Percentiles rank a stretch among this genome's conserved stretches.
These are phyloP conservation scores for Diaporthe citriasiana DNA, from an alignment of 2,329 filamentous ascomycete species.

Conservation along the genomic window DNA sequence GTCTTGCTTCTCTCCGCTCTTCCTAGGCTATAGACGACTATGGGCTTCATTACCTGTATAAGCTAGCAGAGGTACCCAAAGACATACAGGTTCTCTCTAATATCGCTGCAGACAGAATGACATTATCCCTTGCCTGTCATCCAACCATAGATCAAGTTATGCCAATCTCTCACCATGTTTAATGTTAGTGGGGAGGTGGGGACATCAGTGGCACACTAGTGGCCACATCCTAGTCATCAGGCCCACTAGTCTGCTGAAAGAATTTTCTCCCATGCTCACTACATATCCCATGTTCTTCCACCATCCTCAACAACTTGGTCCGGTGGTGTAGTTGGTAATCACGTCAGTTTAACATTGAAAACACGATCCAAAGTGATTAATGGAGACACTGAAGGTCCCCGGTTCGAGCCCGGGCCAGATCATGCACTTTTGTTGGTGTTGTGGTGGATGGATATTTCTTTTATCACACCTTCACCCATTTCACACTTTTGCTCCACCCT, in stretches of 20 bases:
- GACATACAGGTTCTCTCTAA: background rate
- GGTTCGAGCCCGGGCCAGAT: constrained; percentile 38
- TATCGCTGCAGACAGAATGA: background rate
- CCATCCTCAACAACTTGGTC: background rate
- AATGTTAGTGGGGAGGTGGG: background rate
- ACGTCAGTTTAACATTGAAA: constrained; percentile 61
- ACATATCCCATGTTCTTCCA: background rate
- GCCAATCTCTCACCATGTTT: background rate
- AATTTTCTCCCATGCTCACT: background rate
- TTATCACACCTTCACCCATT: background rate
- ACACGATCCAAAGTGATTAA: background rate
- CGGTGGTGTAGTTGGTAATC: constrained; percentile 60
- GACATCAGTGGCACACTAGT: background rate
- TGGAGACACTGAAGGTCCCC: constrained; percentile 33
- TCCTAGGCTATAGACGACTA: no score
- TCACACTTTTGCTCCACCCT: background rate
- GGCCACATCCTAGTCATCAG: background rate
- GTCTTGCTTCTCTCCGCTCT: no score
- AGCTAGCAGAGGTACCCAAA: background rate
- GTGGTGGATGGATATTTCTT: background rate
- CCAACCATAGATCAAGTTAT: background rate
- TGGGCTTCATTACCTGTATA: background rate
- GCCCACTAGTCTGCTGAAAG: background rate
- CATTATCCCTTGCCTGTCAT: background rate
- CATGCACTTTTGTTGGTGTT: constrained; percentile 2